Evolutionary conservation across 1,139 yeast species (phyloP).

Genomic region (Scheffersomyces lignicola): DNA sequence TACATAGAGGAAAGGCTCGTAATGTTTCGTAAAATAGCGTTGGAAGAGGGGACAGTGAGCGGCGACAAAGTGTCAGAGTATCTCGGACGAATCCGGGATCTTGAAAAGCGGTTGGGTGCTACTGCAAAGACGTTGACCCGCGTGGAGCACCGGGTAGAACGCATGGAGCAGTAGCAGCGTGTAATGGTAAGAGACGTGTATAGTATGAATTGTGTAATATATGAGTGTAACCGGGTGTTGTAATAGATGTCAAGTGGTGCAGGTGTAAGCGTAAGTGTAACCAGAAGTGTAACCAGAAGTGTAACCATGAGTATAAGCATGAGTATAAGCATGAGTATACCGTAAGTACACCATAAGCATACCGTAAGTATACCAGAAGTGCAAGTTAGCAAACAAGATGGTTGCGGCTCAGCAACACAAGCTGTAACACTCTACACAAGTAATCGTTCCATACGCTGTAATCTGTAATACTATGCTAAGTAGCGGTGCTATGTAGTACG

Average conservation of each 20-base stretch:
- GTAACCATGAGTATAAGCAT: not conserved
- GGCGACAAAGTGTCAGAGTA: constrained; percentile 27
- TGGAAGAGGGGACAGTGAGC: constrained; percentile 14
- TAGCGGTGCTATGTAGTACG: not conserved
- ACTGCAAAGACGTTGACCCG: constrained; percentile 30
- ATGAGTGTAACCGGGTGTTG: not conserved
- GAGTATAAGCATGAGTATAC: not conserved
- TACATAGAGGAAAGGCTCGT: constrained; percentile 39
- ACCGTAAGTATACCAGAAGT: too few species aligned
- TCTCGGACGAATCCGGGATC: constrained; percentile 29
- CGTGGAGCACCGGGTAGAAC: constrained; percentile 34
- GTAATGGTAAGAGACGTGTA: constrained; percentile 10
- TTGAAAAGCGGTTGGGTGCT: constrained; percentile 34
- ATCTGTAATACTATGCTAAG: not conserved
- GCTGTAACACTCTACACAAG: not conserved
- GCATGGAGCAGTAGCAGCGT: constrained; percentile 8
- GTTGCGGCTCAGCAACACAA: not conserved
- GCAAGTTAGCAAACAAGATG: too few species aligned
- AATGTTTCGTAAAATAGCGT: constrained; percentile 19
- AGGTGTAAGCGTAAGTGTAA: not conserved
- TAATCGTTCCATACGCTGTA: not conserved
- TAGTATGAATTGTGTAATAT: constrained; percentile 8
- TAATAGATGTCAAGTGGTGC: not conserved
- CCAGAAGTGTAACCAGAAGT: not conserved
- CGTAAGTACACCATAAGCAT: too few species aligned